Percentiles rank a stretch among this genome's conserved stretches.
These are phyloP conservation scores for Paraphoma sp. DNA, from an alignment of 2,329 filamentous ascomycete species.

Conservation along the genomic window DNA sequence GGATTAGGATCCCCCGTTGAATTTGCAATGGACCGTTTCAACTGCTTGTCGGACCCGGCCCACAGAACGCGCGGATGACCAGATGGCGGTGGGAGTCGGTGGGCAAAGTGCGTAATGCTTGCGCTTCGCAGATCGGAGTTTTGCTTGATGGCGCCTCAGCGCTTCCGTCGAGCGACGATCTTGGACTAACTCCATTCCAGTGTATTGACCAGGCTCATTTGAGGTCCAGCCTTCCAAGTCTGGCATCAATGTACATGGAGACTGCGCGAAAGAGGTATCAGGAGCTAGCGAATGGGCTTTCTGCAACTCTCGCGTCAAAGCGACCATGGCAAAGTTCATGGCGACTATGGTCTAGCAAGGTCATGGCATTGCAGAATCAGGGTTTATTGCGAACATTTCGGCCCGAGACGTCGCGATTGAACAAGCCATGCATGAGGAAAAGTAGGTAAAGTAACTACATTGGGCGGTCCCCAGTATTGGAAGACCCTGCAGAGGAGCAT, in stretches of 20 bases:
- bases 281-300: neutral
- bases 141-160: neutral
- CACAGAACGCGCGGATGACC: conserved; percentile 8
- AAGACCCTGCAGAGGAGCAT: conserved; percentile 42
- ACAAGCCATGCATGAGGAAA: conserved; percentile 12
- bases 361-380: neutral
- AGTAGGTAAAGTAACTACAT: conserved; percentile 17
- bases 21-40: conserved; percentile 26
- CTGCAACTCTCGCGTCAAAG: neutral
- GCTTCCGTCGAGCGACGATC: neutral
- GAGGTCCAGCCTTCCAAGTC: too few relatives aligned
- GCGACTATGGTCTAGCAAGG: neutral
- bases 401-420: conserved; percentile 8
- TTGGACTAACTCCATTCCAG: neutral
- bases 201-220: too few relatives aligned
- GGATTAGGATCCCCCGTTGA: conserved; percentile 20
- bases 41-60: conserved; percentile 18
- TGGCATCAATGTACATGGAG: too few relatives aligned
- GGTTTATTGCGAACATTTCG: conserved; percentile 6
- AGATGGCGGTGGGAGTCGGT: conserved; percentile 1
- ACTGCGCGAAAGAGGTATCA: too few relatives aligned
- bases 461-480: conserved; percentile 11
- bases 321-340: neutral
- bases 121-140: neutral
- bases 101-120: neutral